A percentile compares a stretch with the other conserved stretches of the same genome.
These are phyloP conservation scores for Polychaeton citri DNA, from an alignment of 2,329 filamentous ascomycete genomes.

Conservation along the genomic window DNA sequence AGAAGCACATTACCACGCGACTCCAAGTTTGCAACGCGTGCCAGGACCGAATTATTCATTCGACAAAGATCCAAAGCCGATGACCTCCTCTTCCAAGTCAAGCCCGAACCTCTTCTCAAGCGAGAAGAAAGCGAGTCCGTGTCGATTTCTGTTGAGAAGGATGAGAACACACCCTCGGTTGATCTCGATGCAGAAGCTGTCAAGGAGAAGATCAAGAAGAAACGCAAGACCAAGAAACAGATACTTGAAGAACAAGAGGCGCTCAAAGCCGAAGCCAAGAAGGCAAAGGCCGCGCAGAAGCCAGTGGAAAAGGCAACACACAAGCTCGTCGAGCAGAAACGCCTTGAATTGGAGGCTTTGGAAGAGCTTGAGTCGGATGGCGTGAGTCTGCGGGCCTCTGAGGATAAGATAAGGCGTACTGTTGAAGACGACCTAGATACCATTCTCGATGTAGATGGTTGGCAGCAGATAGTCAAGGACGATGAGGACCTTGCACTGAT, in stretches of 20 bases:
- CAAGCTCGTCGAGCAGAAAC: constrained; percentile 22
- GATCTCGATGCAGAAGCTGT: constrained; percentile 21
- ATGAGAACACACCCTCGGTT: constrained; percentile 10
- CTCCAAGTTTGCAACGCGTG: constrained; percentile 61
- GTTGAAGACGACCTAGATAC: constrained; percentile 52
- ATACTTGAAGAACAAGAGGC: constrained; percentile 54
- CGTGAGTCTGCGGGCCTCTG: constrained; percentile 48
- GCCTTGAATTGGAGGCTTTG: constrained; percentile 33
- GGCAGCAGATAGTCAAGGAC: constrained; percentile 56
- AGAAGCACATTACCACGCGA: constrained; percentile 40
- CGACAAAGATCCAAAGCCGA: constrained; percentile 76
- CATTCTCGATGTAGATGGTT: constrained; percentile 56
- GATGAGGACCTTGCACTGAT: constrained; percentile 51
- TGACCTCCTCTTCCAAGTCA: constrained; percentile 62
- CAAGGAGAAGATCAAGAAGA: constrained; percentile 40
- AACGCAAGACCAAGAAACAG: constrained; percentile 66
- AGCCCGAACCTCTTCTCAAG: constrained; percentile 28
- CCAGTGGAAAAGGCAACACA: constrained; percentile 21
- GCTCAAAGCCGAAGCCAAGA: constrained; percentile 31
- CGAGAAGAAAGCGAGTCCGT: constrained; percentile 27
- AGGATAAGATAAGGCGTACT: constrained; percentile 46
- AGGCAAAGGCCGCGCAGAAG: constrained; percentile 15
- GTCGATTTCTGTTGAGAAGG: constrained; percentile 7
- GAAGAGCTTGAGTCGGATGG: constrained; percentile 34
- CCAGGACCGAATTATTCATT: constrained; percentile 53